phyloP scores from a whole-genome alignment of 768 basidiomycete genomes.

The Boletus sensibilis region DNA sequence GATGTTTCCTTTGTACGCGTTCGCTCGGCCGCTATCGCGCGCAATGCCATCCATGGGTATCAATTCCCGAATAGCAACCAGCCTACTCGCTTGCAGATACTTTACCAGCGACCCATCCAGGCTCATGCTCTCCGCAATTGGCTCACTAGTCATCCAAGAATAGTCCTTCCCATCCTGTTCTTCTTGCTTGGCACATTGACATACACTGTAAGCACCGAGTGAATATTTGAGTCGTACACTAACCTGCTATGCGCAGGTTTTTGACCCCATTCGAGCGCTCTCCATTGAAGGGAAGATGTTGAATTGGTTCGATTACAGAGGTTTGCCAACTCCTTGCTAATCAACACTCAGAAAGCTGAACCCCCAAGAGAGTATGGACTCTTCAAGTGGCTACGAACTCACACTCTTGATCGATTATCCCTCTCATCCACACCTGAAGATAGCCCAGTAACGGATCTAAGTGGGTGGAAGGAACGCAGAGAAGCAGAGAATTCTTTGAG shows the following conservation, averaged over 20 bases:
- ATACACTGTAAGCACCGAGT: constrained; percentile 62
- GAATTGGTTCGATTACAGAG: constrained; percentile 79
- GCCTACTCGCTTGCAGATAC: constrained; percentile 48
- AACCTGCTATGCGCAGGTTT: constrained; percentile 54
- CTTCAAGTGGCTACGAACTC: constrained; percentile 71
- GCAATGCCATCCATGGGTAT: constrained; percentile 75
- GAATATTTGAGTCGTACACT: background rate
- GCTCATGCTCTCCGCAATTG: constrained; percentile 71
- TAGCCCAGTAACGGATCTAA: constrained; percentile 25
- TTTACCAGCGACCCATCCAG: constrained; percentile 65
- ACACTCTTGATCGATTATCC: constrained; percentile 55
- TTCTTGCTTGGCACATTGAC: constrained; percentile 90
- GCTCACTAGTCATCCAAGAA: constrained; percentile 82
- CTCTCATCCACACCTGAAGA: constrained; percentile 25
- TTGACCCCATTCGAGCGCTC: constrained; percentile 86
- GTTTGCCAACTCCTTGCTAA: constrained; percentile 36
- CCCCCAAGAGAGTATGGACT: constrained; percentile 57
- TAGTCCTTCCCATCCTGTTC: constrained; percentile 74
- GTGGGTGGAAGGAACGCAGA: constrained; percentile 82
- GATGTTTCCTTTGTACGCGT: constrained; percentile 60
- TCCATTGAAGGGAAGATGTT: constrained; percentile 81
- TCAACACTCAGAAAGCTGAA: background rate
- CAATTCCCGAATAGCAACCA: constrained; percentile 32
- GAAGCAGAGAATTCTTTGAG: constrained; percentile 69
- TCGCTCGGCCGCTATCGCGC: constrained; percentile 74